phyloP scores from a whole-genome alignment of 2,329 filamentous ascomycete species.

The Penicillium aurantiogriseum region DNA sequence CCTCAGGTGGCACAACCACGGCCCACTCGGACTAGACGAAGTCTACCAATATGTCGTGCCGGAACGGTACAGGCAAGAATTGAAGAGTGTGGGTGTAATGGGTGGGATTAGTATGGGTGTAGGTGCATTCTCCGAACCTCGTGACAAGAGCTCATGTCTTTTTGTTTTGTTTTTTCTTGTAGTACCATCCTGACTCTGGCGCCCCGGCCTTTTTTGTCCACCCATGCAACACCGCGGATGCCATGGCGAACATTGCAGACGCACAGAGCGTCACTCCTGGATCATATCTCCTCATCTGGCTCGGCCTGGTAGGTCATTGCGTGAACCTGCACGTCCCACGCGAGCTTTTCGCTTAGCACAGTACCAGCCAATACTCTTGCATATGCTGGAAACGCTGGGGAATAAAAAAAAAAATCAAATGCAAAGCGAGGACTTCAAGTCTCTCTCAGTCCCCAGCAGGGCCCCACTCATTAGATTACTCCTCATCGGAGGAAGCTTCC shows the following conservation, averaged over 20 bases:
- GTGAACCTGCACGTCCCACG: conserved; percentile 76
- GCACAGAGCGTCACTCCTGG: conserved; percentile 44
- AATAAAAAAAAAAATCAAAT: conserved; percentile 13
- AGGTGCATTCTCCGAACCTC: conserved; percentile 45
- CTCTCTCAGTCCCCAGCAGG: conserved; percentile 13
- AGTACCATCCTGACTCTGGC: conserved; percentile 81
- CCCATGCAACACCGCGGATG: conserved; percentile 82
- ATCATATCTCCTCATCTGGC: conserved; percentile 81
- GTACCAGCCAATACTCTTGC: conserved; percentile 20
- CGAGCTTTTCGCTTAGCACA: conserved; percentile 51
- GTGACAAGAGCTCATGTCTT: conserved; percentile 37
- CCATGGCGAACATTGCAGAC: conserved; percentile 64
- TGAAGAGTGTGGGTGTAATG: conserved; percentile 62
- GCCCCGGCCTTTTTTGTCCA: conserved; percentile 86
- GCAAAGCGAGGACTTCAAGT: conserved; percentile 13
- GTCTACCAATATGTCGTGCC: conserved; percentile 72
- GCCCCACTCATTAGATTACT: conserved; percentile 38
- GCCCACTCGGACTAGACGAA: conserved; percentile 62
- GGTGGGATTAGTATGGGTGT: conserved; percentile 76
- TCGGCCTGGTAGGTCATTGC: conserved; percentile 78
- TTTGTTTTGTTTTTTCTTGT: conserved; percentile 22
- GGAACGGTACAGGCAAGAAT: conserved; percentile 58
- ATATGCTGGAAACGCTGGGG: conserved; percentile 15
- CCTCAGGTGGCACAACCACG: conserved; percentile 58
- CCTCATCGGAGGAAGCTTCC: conserved; percentile 72